Base-by-base conservation (phyloP, 2,329 filamentous ascomycete genomes). In the Botrytis cinerea region DNA sequence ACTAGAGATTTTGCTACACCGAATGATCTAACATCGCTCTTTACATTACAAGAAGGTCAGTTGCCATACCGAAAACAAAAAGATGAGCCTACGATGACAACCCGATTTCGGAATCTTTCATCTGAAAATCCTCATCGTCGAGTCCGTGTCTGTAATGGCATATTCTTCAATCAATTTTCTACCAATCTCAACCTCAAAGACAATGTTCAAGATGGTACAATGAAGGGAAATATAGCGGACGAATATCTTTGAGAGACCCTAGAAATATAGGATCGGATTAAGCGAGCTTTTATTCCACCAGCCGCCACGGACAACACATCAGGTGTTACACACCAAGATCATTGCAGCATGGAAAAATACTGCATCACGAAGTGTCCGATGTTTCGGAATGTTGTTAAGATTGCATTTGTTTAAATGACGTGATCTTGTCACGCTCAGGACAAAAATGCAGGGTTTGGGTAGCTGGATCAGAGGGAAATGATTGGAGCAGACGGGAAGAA, bases 371-470 rank as follows among this genome's bases (percentile, higher is more conserved):
- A 46, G 5, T 54, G 16, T 9, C 46, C 35, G 16, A 43, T 43
- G 16, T 57, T 25, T 4, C 20, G 46, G 35, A 67, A 28, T 4
- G 0, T n/a, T 43, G 25, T 28, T 12, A 9, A 54, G 25, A 68
- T 28, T 8, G 25, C 9, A 4, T 3, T 4, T 20, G 9, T 54
- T 32, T 4, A 16, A 61, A 38, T 14, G 10, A 2, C 16, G 20
- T 16, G 18, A 57, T n/a, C 0, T 4, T 10, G 8, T 7, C 4
- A 16, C n/a, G 18, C 1, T 9, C 4, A 14, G 32, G 45, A 25
- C 1, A 35, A 10, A 14, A 8, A 1, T 25, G 18, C 12, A 4
- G 14, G 18, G 10, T n/a, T 1, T 38, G 2, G 25, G 10, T 1
- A 8, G 8, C 8, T 68, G 14, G 16, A 12, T 40, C 2, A 9